Evolutionary conservation across 2,329 filamentous ascomycete species (phyloP).

Genomic region (Epichloe baconii): DNA sequence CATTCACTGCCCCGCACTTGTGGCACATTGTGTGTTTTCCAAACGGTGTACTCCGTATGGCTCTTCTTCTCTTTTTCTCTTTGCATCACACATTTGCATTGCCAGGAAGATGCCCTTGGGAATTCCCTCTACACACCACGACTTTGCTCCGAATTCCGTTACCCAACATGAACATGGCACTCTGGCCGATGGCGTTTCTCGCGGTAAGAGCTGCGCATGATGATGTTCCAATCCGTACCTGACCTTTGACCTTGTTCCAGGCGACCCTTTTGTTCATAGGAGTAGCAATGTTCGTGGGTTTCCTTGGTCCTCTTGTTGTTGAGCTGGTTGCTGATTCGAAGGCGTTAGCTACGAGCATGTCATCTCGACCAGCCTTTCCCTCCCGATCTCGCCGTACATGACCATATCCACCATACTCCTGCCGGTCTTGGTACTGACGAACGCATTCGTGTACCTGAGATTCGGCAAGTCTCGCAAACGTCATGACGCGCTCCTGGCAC

Average conservation of each 20-base stretch:
- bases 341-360: conserved; percentile 2
- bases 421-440: not conserved
- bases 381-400: conserved; percentile 1
- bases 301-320: not conserved
- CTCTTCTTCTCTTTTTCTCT: not conserved
- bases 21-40: not conserved
- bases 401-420: conserved; percentile 1
- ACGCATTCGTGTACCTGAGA: not conserved
- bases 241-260: not conserved
- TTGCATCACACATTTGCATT: not conserved
- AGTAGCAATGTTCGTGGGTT: conserved; percentile 1
- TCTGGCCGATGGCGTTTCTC: not conserved
- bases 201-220: not conserved
- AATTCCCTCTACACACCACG: not conserved
- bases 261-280: not conserved
- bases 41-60: not conserved
- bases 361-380: not conserved
- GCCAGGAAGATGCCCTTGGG: not conserved
- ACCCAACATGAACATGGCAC: not conserved
- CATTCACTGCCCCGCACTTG: not conserved
- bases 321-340: not conserved
- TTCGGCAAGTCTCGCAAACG: not conserved
- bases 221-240: not conserved
- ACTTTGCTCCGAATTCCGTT: not conserved
- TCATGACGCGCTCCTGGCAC: not conserved